Percentiles rank a stretch among this genome's conserved stretches.
Conservation (phyloP, 805 yeast species). For the Candida stauntonica region DNA sequence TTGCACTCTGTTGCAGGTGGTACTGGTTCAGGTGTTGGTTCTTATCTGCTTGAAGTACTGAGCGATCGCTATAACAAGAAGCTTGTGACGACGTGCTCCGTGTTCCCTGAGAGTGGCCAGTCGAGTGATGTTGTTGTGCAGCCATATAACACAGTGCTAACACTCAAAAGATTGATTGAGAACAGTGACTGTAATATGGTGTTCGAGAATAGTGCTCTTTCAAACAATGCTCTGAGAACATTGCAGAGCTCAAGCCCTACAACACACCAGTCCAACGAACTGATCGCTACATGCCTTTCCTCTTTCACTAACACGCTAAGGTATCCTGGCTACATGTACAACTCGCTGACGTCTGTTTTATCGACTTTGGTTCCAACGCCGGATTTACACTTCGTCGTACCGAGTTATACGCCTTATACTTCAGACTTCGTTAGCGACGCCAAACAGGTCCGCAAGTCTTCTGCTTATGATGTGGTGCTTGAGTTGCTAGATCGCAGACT, state of each 20-base stretch:
- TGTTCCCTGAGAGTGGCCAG: slow-evolving; percentile 75
- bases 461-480: slow-evolving; percentile 80
- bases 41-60: slow-evolving; percentile 69
- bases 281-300: slow-evolving; percentile 81
- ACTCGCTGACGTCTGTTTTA: slow-evolving; percentile 74
- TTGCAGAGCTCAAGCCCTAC: slow-evolving; percentile 57
- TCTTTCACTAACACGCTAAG: slow-evolving; percentile 83
- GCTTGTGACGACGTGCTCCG: slow-evolving; percentile 76
- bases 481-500: slow-evolving; percentile 76
- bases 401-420: slow-evolving; percentile 76
- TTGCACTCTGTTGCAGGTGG: slow-evolving; percentile 98
- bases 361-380: slow-evolving; percentile 86
- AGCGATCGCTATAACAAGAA: slow-evolving; percentile 82
- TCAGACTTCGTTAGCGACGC: slow-evolving; percentile 59
- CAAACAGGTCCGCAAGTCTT: slow-evolving; percentile 58
- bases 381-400: slow-evolving; percentile 66
- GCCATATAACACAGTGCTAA: slow-evolving; percentile 85
- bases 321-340: slow-evolving; percentile 89
- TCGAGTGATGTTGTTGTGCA: slow-evolving; percentile 97
- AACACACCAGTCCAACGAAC: slow-evolving; percentile 74
- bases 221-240: slow-evolving; percentile 62
- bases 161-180: slow-evolving; percentile 77
- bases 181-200: slow-evolving; percentile 85
- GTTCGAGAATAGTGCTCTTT: slow-evolving; percentile 83
- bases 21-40: slow-evolving; percentile 95